Evolutionary conservation across 1,284 basidiomycete genomes (phyloP).

Genomic region (Austroboletus niveus): DNA sequence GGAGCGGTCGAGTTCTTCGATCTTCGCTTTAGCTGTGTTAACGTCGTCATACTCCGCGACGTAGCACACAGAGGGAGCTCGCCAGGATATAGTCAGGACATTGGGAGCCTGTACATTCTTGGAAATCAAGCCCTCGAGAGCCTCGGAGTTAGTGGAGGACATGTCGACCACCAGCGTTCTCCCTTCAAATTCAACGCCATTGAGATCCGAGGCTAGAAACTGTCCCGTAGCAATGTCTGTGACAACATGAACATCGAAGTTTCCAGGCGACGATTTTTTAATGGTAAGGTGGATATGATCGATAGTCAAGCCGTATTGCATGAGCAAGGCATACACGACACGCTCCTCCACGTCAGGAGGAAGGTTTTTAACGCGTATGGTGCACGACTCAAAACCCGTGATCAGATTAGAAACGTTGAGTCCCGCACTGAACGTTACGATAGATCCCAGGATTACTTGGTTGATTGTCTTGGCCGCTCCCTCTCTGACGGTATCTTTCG

Average conservation of each 20-base stretch:
- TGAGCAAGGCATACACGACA: constrained; percentile 42
- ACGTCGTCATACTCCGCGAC: constrained; percentile 37
- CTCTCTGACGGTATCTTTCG: constrained; percentile 13
- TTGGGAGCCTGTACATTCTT: constrained; percentile 29
- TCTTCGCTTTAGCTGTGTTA: constrained; percentile 17
- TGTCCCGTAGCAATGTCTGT: constrained; percentile 38
- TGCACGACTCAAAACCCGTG: constrained; percentile 49
- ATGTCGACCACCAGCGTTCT: constrained; percentile 40
- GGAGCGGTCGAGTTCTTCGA: constrained; percentile 34
- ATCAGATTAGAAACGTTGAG: constrained; percentile 40
- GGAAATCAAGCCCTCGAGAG: constrained; percentile 39
- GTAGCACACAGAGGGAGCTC: constrained; percentile 37
- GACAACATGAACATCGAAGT: constrained; percentile 38
- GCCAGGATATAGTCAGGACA: constrained; percentile 45
- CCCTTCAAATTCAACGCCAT: constrained; percentile 44
- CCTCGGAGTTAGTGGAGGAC: constrained; percentile 26
- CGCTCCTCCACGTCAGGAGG: constrained; percentile 34
- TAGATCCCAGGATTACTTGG: constrained; percentile 43
- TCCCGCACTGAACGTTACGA: constrained; percentile 49
- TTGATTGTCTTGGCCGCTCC: constrained; percentile 42
- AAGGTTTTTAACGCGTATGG: constrained; percentile 42
- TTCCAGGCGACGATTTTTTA: constrained; percentile 9
- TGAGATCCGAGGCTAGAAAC: constrained; percentile 38
- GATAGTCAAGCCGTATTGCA: constrained; percentile 35
- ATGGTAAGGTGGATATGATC: constrained; percentile 33